A percentile compares a stretch with the other conserved stretches of the same genome.
Conservation (phyloP, 176 grass and related monocot species). For the Rhynchospora breviuscula region DNA sequence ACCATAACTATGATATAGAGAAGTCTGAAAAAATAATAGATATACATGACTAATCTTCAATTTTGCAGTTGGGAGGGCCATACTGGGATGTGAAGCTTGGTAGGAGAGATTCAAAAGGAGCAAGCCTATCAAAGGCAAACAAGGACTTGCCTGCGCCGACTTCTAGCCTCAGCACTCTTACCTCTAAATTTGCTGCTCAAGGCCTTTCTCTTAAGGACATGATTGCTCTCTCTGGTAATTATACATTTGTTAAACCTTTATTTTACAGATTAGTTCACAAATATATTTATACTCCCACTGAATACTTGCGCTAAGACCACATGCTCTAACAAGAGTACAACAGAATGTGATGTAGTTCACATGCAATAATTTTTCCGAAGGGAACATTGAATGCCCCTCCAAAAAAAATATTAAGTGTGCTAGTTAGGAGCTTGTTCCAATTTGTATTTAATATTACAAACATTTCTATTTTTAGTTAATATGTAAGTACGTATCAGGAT, state of each 20-base stretch:
- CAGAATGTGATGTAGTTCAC: too few species aligned
- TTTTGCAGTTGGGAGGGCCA: constrained; percentile 40
- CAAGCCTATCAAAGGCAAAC: constrained; percentile 19
- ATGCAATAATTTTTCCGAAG: too few species aligned
- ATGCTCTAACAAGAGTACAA: too few species aligned
- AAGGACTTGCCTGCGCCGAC: constrained; percentile 29
- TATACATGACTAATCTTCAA: not conserved
- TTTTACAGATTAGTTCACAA: not conserved
- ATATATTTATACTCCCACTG: not conserved
- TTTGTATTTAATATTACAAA: not conserved
- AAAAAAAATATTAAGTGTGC: not conserved
- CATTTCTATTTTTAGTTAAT: not conserved
- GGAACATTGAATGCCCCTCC: too few species aligned
- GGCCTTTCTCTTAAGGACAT: constrained; percentile 42
- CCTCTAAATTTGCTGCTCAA: constrained; percentile 22
- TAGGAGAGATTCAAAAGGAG: constrained; percentile 49
- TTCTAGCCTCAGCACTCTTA: constrained; percentile 16
- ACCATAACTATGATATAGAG: too few species aligned
- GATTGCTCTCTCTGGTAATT: constrained; percentile 47
- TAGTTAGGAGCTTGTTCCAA: not conserved
- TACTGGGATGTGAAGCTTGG: constrained; percentile 56
- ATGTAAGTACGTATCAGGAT: not conserved
- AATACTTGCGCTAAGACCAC: too few species aligned
- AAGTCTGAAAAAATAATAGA: not conserved
- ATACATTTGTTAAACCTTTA: not conserved